Conservation (phyloP, 1,284 basidiomycete species). For the Fomitopsis schrenkii region DNA sequence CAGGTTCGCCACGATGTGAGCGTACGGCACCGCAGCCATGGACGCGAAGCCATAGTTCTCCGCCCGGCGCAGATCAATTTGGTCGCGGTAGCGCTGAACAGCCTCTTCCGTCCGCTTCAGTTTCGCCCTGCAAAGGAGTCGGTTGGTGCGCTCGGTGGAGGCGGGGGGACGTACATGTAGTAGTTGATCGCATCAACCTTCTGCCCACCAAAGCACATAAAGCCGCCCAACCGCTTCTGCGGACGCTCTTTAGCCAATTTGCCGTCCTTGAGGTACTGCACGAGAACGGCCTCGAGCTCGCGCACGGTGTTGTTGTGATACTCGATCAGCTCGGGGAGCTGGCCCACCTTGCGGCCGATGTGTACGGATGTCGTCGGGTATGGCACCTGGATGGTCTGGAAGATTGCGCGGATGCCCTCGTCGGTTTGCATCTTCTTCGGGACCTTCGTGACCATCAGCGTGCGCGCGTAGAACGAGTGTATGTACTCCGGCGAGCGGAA, state of each 20-base stretch:
- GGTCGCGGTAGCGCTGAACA: constrained; percentile 74
- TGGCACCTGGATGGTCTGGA: constrained; percentile 69
- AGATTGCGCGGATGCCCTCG: constrained; percentile 69
- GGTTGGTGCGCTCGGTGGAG: background rate
- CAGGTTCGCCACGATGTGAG: constrained; percentile 77
- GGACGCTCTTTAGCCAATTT: constrained; percentile 74
- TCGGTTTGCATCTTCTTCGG: constrained; percentile 75
- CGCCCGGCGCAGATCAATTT: constrained; percentile 73
- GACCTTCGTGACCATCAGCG: constrained; percentile 69
- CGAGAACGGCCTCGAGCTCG: constrained; percentile 79
- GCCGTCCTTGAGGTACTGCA: constrained; percentile 81
- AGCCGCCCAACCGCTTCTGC: constrained; percentile 67
- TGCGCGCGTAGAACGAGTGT: constrained; percentile 76
- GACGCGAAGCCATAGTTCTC: constrained; percentile 94
- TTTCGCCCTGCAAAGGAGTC: constrained; percentile 46
- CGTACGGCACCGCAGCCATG: constrained; percentile 89
- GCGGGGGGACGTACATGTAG: constrained; percentile 54
- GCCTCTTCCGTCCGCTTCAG: constrained; percentile 73
- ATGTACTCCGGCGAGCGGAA: constrained; percentile 77
- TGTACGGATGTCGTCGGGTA: constrained; percentile 85
- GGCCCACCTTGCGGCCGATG: constrained; percentile 73
- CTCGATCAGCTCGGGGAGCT: constrained; percentile 75
- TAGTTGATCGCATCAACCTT: constrained; percentile 83
- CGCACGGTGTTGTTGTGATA: constrained; percentile 85
- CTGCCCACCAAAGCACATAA: constrained; percentile 69